These are phyloP conservation scores for Vigna nakashimae DNA, from an alignment of 306 rosid genomes.

Conservation along the genomic window DNA sequence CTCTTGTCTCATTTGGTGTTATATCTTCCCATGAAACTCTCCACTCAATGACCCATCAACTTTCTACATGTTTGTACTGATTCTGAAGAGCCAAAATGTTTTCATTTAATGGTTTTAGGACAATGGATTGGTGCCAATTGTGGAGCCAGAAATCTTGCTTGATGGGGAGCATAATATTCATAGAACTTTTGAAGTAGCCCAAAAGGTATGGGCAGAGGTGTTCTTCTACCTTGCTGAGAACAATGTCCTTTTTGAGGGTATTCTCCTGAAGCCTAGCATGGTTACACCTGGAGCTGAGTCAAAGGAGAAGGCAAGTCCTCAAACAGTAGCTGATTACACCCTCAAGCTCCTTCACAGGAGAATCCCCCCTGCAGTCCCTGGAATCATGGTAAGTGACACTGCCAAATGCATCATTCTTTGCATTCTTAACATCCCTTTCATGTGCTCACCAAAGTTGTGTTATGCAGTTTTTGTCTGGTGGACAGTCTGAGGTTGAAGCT, in stretches of 20 bases:
- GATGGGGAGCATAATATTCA: constrained; percentile 85
- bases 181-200: constrained; percentile 81
- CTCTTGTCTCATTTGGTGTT: too few species aligned
- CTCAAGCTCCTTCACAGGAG: constrained; percentile 80
- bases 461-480: constrained; percentile 87
- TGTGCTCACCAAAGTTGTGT: constrained; percentile 24
- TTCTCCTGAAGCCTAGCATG: constrained; percentile 96
- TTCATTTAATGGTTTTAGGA: constrained; percentile 38
- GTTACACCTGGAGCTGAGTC: constrained; percentile 92
- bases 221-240: constrained; percentile 88
- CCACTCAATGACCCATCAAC: too few species aligned
- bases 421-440: neutral
- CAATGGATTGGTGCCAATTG: constrained; percentile 66
- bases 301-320: constrained; percentile 75
- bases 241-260: constrained; percentile 85
- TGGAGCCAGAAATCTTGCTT: constrained; percentile 94
- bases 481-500: constrained; percentile 94
- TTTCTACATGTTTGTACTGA: neutral
- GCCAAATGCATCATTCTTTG: constrained; percentile 4
- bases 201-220: constrained; percentile 91
- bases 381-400: constrained; percentile 74
- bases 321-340: constrained; percentile 76
- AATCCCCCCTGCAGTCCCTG: constrained; percentile 91
- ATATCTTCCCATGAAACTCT: too few species aligned
- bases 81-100: constrained; percentile 3